Conservation (phyloP, 192 early-diverging fungal species). For the Podila verticillata region DNA sequence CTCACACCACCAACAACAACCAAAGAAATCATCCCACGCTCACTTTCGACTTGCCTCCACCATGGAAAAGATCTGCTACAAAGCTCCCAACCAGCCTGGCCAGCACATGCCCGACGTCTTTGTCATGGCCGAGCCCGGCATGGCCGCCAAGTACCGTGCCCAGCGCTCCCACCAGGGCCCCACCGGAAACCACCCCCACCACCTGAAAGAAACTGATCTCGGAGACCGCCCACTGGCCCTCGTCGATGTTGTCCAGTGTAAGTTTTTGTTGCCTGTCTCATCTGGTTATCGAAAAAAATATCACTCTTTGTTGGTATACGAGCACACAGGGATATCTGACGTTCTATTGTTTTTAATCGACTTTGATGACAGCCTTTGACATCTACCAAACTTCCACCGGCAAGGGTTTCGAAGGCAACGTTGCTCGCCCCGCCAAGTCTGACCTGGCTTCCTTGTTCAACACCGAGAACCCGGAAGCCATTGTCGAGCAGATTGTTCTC, state of each 20-base stretch:
- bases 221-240: conserved; percentile 9
- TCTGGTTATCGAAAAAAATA: background rate
- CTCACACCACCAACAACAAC: background rate
- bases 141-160: conserved; percentile 40
- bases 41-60: background rate
- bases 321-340: background rate
- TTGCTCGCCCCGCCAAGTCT: conserved; percentile 16
- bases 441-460: conserved; percentile 36
- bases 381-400: conserved; percentile 29
- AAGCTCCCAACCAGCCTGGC: conserved; percentile 25
- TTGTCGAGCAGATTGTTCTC: conserved; percentile 34
- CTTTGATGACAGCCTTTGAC: conserved; percentile 15
- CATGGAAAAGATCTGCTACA: conserved; percentile 42
- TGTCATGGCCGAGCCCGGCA: conserved; percentile 39
- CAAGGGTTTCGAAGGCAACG: conserved; percentile 32
- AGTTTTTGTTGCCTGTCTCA: conserved; percentile 3
- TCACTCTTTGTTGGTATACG: background rate
- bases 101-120: conserved; percentile 45
- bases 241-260: conserved; percentile 44
- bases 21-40: background rate
- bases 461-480: conserved; percentile 21
- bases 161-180: conserved; percentile 22
- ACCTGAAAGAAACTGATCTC: conserved; percentile 3
- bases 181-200: background rate
- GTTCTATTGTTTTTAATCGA: background rate